Evolutionary conservation across 306 rosid species (phyloP).

Genomic region (Aeschynomene evenia): DNA sequence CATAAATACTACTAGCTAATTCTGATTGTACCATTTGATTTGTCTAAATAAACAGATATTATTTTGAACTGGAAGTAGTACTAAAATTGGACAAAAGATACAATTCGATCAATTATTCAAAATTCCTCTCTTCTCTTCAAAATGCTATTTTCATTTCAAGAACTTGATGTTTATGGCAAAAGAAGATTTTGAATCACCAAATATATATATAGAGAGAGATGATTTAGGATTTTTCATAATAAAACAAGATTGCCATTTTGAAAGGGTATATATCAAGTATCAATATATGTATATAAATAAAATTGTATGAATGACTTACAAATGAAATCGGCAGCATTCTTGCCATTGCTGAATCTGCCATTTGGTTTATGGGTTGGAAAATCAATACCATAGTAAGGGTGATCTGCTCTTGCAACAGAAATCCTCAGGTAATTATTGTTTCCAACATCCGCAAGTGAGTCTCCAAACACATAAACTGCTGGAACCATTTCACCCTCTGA

Average conservation of each 20-base stretch:
- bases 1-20: too few species aligned
- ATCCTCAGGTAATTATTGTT: constrained; percentile 63
- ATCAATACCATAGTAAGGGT: constrained; percentile 67
- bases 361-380: constrained; percentile 58
- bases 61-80: too few species aligned
- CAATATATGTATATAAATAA: background rate
- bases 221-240: background rate
- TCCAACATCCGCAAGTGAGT: constrained; percentile 79
- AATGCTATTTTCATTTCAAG: background rate
- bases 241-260: background rate
- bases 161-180: background rate
- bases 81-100: background rate
- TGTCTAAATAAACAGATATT: too few species aligned
- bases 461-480: constrained; percentile 74
- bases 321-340: constrained; percentile 72
- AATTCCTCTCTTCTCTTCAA: background rate
- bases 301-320: constrained; percentile 38
- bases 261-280: too few species aligned
- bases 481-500: constrained; percentile 52
- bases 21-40: too few species aligned
- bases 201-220: background rate
- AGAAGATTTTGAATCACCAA: background rate
- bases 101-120: background rate
- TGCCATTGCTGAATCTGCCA: constrained; percentile 82
- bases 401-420: constrained; percentile 65